Base-by-base conservation (phyloP, 2,329 filamentous ascomycete genomes). In the Aspergillus transmontanensis region DNA sequence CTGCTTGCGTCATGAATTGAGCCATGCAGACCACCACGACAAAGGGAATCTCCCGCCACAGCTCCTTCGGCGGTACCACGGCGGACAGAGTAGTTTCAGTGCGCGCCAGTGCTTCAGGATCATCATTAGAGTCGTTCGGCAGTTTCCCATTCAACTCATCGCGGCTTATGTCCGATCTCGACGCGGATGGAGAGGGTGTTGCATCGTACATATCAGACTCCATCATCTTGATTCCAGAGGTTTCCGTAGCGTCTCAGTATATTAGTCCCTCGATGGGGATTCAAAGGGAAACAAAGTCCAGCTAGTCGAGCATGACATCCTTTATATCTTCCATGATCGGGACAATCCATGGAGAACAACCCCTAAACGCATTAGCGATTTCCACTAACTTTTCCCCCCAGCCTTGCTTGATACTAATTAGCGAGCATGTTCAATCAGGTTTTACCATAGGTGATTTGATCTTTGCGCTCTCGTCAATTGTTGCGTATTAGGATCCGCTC, bases 1-100 rank as follows among this genome's bases (percentile, higher is more conserved):
- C 80, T 2, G 77, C 77, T 59, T 83, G 79, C 46, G 81, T 83
- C 65, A 81, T 76, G 60, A 78, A 73, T 50, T 77, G 75, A 16
- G 73, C 72, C 61, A 72, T 69, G 53, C 73, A 75, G 12, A 78
- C 68, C 10, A 74, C 69, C 11, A 63, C 60, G 14, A 77, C 68
- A 57, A 77, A 77, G 45, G 68, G 23, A 21, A 71, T 63, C 57
- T 78, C 75, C 28, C 63, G 66, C 50, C 34, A 26, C 6, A 73
- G 65, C 12, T 72, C 53, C 6, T 64, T 59, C 0, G 66, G 66
- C 4, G 60, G 66, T 1, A 48, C 53, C 23, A 67, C 61, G 2
- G 53, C 59, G 6, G 68, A 70, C 46, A 67, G 65, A 4, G 64
- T 59, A 1, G 66, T 68, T 34, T 69, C 61, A 2, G 64, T 57